Conservation (phyloP, 768 basidiomycete genomes). For the Lanmaoa rubissima region DNA sequence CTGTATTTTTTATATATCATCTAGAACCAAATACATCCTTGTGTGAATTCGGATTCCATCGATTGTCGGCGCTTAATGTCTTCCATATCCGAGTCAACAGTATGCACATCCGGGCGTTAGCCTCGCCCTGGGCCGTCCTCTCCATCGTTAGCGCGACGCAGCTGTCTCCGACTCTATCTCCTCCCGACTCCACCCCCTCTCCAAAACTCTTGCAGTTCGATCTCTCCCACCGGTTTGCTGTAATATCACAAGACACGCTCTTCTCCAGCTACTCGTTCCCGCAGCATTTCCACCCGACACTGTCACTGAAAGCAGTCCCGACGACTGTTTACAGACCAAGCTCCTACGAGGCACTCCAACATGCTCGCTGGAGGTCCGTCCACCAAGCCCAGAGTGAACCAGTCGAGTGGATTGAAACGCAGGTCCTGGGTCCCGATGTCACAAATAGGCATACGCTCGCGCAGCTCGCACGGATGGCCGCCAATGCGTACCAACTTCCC, state of each 20-base stretch:
- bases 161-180: neutral
- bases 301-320: slow-evolving; percentile 40
- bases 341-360: slow-evolving; percentile 48
- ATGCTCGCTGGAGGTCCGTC: slow-evolving; percentile 53
- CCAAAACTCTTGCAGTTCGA: slow-evolving; percentile 22
- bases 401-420: slow-evolving; percentile 65
- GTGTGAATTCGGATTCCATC: slow-evolving; percentile 4
- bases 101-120: slow-evolving; percentile 7
- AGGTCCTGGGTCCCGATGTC: slow-evolving; percentile 73
- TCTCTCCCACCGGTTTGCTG: slow-evolving; percentile 17
- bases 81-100: neutral
- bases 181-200: neutral
- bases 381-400: slow-evolving; percentile 46
- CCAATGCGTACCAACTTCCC: slow-evolving; percentile 83
- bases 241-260: neutral
- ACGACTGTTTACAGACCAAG: slow-evolving; percentile 62
- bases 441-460: slow-evolving; percentile 75
- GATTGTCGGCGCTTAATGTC: neutral
- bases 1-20: slow-evolving; percentile 7
- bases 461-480: slow-evolving; percentile 84
- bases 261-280: slow-evolving; percentile 9
- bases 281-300: slow-evolving; percentile 5
- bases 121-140: neutral
- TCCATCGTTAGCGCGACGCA: slow-evolving; percentile 1
- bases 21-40: neutral